Evolutionary conservation across 2,329 filamentous ascomycete genomes (phyloP).

Genomic region (Arthrobotrys entomopaga): DNA sequence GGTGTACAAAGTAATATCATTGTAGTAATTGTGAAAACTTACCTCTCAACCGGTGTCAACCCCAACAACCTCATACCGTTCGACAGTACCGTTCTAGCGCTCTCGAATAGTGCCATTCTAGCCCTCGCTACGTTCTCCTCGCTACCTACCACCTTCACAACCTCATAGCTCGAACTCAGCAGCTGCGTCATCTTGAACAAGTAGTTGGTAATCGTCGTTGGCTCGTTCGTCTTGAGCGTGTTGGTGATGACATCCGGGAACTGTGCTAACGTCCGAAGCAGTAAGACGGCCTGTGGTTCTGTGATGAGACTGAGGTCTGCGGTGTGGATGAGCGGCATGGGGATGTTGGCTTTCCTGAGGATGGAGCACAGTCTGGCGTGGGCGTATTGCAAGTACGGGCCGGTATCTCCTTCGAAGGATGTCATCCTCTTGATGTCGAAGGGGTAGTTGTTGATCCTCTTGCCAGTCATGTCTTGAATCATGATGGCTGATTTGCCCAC

Average conservation of each 20-base stretch:
- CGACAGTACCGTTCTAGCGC: slow-evolving; percentile 77
- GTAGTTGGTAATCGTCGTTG: slow-evolving; percentile 74
- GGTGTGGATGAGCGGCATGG: slow-evolving; percentile 69
- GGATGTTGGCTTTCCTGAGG: slow-evolving; percentile 68
- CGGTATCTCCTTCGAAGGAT: slow-evolving; percentile 85
- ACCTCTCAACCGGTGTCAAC: slow-evolving; percentile 75
- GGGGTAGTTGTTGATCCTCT: slow-evolving; percentile 74
- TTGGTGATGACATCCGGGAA: slow-evolving; percentile 88
- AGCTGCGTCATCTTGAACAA: slow-evolving; percentile 88
- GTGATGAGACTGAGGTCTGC: slow-evolving; percentile 76
- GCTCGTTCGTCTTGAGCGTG: slow-evolving; percentile 84
- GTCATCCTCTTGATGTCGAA: slow-evolving; percentile 86
- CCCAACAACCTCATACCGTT: slow-evolving; percentile 87
- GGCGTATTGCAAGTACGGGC: slow-evolving; percentile 85
- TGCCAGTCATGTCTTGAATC: slow-evolving; percentile 97
- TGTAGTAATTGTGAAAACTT: slow-evolving; percentile 1
- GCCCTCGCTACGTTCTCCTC: slow-evolving; percentile 76
- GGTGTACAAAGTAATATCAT: too few relatives aligned
- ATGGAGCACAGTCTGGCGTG: slow-evolving; percentile 76
- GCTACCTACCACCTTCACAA: slow-evolving; percentile 81
- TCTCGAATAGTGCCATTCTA: slow-evolving; percentile 80
- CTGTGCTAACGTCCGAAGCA: slow-evolving; percentile 79
- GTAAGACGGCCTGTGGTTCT: slow-evolving; percentile 77
- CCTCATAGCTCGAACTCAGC: slow-evolving; percentile 82
- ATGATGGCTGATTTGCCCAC: slow-evolving; percentile 95